Percentiles rank a stretch among this genome's conserved stretches.
These are phyloP conservation scores for Leucaena leucocephala DNA, from an alignment of 306 rosid genomes.

Conservation along the genomic window DNA sequence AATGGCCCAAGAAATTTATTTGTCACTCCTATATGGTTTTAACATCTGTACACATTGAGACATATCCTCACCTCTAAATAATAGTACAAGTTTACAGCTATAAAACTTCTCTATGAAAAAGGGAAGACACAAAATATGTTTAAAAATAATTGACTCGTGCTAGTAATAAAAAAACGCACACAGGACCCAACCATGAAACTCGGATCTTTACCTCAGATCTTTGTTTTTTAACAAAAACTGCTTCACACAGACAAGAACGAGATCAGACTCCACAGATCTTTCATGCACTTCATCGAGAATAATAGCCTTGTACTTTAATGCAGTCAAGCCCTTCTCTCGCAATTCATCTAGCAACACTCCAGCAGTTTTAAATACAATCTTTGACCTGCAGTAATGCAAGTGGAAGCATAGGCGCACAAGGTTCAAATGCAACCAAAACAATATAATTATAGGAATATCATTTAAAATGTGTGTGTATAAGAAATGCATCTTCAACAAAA, in stretches of 20 bases:
- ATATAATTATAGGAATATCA: constrained; percentile 11
- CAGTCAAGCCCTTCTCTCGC: constrained; percentile 74
- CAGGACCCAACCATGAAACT: constrained; percentile 19
- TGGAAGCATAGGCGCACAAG: neutral
- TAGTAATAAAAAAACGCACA: neutral
- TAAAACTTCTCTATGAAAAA: neutral
- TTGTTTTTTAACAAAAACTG: constrained; percentile 75
- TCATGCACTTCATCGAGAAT: constrained; percentile 96
- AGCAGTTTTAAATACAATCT: constrained; percentile 86
- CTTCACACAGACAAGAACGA: constrained; percentile 84
- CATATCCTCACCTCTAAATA: neutral
- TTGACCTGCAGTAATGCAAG: constrained; percentile 55
- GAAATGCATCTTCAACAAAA: constrained; percentile 8
- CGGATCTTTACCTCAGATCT: constrained; percentile 67
- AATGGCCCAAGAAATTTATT: neutral
- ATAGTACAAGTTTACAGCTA: neutral
- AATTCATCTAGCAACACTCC: constrained; percentile 90
- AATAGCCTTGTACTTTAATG: constrained; percentile 80
- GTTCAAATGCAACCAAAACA: neutral
- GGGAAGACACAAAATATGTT: neutral
- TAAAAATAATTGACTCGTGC: neutral
- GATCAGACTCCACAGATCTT: constrained; percentile 95
- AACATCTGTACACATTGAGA: neutral
- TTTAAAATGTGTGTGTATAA: neutral
- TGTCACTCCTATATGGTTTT: neutral